phyloP scores from a whole-genome alignment of 1,284 basidiomycete species.

The Fomitiporia mediterranea region DNA sequence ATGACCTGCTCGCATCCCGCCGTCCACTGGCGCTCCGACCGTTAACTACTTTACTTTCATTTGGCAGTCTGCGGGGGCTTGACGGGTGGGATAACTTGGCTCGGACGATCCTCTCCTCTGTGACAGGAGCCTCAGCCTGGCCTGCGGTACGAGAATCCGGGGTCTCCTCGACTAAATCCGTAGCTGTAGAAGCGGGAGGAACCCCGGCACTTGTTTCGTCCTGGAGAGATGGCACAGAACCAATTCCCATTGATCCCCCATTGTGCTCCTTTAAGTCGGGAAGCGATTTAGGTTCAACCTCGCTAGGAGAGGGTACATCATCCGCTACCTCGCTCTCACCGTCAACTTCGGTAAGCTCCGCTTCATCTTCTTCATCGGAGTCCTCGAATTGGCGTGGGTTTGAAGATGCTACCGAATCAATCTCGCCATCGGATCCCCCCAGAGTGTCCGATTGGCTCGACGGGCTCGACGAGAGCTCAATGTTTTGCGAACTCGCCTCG shows the following conservation, averaged over 20 bases:
- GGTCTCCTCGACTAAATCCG: neutral
- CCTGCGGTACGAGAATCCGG: neutral
- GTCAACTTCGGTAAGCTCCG: conserved; percentile 27
- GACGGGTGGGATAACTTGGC: conserved; percentile 34
- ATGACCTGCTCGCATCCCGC: neutral
- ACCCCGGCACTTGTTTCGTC: neutral
- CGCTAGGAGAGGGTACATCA: conserved; percentile 26
- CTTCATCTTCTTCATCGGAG: conserved; percentile 58
- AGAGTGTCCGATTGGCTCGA: conserved; percentile 5
- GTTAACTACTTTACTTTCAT: conserved; percentile 9
- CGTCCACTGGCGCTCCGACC: conserved; percentile 21
- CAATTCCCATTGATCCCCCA: no score
- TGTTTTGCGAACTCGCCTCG: conserved; percentile 32
- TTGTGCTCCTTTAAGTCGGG: neutral
- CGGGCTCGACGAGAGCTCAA: conserved; percentile 5
- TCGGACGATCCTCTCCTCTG: conserved; percentile 27
- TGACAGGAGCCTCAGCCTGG: conserved; percentile 1
- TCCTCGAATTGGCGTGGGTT: conserved; percentile 44
- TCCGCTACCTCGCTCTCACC: conserved; percentile 24
- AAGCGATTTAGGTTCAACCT: neutral
- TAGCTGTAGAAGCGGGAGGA: conserved; percentile 2
- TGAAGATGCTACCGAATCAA: conserved; percentile 19
- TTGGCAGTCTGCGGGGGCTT: conserved; percentile 26
- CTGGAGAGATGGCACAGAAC: neutral
- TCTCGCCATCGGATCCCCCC: conserved; percentile 26